Percentiles rank a stretch among this genome's conserved stretches.
Conservation (phyloP, 805 yeast genomes). For the Metschnikowia gruessii region DNA sequence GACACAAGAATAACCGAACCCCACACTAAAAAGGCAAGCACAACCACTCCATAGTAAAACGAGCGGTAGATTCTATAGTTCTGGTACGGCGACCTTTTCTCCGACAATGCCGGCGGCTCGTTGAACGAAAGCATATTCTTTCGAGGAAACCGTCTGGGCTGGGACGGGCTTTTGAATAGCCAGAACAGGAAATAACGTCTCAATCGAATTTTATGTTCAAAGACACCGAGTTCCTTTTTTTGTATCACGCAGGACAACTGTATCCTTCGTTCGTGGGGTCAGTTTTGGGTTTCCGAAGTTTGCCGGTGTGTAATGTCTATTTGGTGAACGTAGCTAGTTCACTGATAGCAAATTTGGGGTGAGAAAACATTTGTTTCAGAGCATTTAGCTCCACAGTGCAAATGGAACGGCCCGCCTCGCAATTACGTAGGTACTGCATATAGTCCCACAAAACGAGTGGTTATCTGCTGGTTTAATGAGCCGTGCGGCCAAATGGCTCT, state of each 20-base stretch:
- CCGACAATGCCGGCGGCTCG: neutral
- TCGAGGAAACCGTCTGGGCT: neutral
- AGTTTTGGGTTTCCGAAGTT: neutral
- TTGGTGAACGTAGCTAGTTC: no score
- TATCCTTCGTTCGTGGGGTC: neutral
- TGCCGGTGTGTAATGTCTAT: neutral
- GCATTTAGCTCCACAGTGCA: neutral
- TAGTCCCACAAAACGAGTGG: neutral
- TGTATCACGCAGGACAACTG: neutral
- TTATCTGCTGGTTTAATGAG: no score
- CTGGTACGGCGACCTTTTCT: constrained; percentile 12
- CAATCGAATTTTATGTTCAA: constrained; percentile 7
- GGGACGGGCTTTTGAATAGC: constrained; percentile 8
- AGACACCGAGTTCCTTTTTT: neutral
- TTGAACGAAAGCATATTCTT: neutral
- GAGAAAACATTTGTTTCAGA: neutral
- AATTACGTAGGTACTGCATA: constrained; percentile 7
- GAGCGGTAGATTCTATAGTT: constrained; percentile 12
- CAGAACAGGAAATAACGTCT: constrained; percentile 10
- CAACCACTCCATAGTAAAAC: constrained; percentile 12
- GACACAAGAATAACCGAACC: constrained; percentile 32
- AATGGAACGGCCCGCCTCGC: neutral
- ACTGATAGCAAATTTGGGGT: neutral
- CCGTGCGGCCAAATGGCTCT: no score
- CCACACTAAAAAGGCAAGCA: constrained; percentile 35